Base-by-base conservation (phyloP, 139 green algal species). In the Micromonas pusilla region DNA sequence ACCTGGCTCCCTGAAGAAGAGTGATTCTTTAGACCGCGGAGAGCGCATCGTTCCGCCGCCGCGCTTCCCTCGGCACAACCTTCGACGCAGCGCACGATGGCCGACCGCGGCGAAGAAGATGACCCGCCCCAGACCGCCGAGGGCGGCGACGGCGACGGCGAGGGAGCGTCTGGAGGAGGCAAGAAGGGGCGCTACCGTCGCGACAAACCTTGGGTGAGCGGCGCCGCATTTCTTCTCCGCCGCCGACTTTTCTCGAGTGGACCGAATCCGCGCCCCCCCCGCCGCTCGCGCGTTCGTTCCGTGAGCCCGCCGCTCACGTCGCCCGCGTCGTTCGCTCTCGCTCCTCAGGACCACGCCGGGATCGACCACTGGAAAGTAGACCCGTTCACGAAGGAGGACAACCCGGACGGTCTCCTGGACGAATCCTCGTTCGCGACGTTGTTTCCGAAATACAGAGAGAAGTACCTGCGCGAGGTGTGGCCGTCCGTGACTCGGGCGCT, bases 361-460 rank as follows among this genome's bases (percentile, higher is more conserved):
- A 97, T 96, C 37, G 91, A 99, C 76, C 93, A 97, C 81, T 99
- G 96, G 52, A 25, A 71, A 1, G 32, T 87, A 2, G 45, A 75
- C 2, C 81, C 81, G 57, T 83, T 85, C 37, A 81, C 72, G 3
- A 68, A 83, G 23, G 67, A 82, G 4, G 91, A 97, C 67, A 98
- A 98, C 81, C 91, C 91, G 1, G 38, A 16, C 3, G 93, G 95
- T 28, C 71, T 99, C 68, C 81, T 98, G 62, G 96, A 99, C 80
- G 96, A 98, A 84, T 94, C 85, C 83, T 96, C 91, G 26, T 99
- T 99, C 85, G 94, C 94, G 36, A 93, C 89, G 0, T 85, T 99
- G 6, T 99, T 99, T 64, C 96, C 96, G 30, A 97, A 98, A 84
- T 99, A 99, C 84, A 85, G 93, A 83, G 95, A 99, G 72, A 96